Evolutionary conservation across 306 rosid species (phyloP).

Genomic region (Malus orientalis): DNA sequence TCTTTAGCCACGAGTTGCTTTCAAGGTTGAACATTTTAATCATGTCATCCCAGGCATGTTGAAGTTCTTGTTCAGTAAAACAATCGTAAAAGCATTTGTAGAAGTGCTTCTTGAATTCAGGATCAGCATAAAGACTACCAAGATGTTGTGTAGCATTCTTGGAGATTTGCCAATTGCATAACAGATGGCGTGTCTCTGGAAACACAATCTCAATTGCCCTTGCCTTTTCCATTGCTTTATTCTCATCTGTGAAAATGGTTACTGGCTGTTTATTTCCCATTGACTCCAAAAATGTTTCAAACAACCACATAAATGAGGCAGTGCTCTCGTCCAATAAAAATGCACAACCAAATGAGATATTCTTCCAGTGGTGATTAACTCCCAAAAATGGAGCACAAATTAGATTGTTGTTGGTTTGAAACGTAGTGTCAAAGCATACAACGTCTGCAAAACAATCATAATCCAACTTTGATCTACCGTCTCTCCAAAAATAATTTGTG

Average conservation of each 20-base stretch:
- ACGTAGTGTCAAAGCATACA: slow-evolving; percentile 10
- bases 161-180: background rate
- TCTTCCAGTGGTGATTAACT: slow-evolving; percentile 17
- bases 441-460: slow-evolving; percentile 15
- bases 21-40: slow-evolving; percentile 16
- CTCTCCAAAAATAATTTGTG: slow-evolving; percentile 24
- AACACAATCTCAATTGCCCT: slow-evolving; percentile 1
- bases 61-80: slow-evolving; percentile 4
- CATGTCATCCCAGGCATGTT: slow-evolving; percentile 3
- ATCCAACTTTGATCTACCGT: slow-evolving; percentile 6
- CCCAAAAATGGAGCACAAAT: slow-evolving; percentile 12
- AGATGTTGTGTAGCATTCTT: slow-evolving; percentile 13
- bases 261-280: slow-evolving; percentile 15
- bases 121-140: background rate
- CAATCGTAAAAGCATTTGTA: slow-evolving; percentile 2
- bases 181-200: slow-evolving; percentile 5
- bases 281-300: slow-evolving; percentile 5
- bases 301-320: slow-evolving; percentile 14
- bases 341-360: slow-evolving; percentile 18
- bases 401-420: background rate
- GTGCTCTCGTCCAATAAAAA: slow-evolving; percentile 15
- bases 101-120: slow-evolving; percentile 12
- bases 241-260: slow-evolving; percentile 10
- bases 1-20: slow-evolving; percentile 6
- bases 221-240: background rate